phyloP scores from a whole-genome alignment of 2,329 filamentous ascomycete species.

The Beauveria scarabaeidicola region DNA sequence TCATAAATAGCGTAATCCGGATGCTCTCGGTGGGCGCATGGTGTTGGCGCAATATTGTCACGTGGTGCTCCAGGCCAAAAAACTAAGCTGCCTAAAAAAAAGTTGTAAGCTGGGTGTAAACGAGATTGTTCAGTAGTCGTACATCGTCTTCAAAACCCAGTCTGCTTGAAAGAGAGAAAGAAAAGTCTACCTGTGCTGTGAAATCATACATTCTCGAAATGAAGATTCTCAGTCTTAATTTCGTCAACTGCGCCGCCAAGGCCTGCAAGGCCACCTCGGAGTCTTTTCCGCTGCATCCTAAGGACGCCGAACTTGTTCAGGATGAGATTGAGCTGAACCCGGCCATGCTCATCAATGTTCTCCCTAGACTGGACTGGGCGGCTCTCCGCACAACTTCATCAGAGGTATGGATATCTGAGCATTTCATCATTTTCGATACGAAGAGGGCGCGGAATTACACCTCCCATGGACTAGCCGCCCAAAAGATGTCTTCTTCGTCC shows the following conservation, averaged over 20 bases:
- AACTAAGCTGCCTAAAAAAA: slow-evolving; percentile 21
- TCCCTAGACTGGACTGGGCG: slow-evolving; percentile 83
- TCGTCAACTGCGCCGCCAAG: slow-evolving; percentile 93
- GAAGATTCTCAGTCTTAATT: slow-evolving; percentile 95
- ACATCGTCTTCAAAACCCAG: not conserved
- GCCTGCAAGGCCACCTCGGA: slow-evolving; percentile 73
- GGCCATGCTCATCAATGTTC: slow-evolving; percentile 71
- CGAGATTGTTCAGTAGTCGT: not conserved
- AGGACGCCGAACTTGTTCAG: slow-evolving; percentile 82
- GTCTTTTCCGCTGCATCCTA: slow-evolving; percentile 86
- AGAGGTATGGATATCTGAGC: slow-evolving; percentile 51
- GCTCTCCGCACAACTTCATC: slow-evolving; percentile 66
- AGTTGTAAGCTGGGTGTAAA: slow-evolving; percentile 19
- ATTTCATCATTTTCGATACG: not conserved
- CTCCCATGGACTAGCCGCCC: no score
- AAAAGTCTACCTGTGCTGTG: no score
- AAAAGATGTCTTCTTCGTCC: not conserved
- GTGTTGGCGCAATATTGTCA: slow-evolving; percentile 16
- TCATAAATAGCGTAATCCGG: no score
- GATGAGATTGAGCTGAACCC: slow-evolving; percentile 78
- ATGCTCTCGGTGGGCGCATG: not conserved
- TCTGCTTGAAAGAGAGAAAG: no score
- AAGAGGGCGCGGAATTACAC: not conserved
- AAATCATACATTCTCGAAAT: slow-evolving; percentile 38
- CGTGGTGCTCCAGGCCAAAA: slow-evolving; percentile 19